Conservation (phyloP, 306 rosid genomes). For the Adenanthera pavonina region DNA sequence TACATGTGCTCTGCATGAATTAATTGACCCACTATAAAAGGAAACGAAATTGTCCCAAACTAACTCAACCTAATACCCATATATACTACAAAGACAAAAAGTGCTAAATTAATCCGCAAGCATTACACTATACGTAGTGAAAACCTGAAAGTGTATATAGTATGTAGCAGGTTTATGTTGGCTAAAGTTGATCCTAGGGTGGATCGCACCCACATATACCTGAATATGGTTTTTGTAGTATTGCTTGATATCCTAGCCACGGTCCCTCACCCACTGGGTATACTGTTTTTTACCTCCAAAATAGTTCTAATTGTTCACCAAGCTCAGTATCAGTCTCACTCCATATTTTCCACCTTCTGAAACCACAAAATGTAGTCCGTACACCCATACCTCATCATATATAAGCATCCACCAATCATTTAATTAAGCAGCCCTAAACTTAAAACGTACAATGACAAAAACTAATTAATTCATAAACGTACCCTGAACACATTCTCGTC, state of each 20-base stretch:
- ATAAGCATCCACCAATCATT: background rate
- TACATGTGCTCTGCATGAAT: too few relatives aligned
- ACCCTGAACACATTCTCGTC: constrained; percentile 45
- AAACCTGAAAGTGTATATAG: too few relatives aligned
- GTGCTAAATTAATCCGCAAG: too few relatives aligned
- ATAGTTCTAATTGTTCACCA: constrained; percentile 50
- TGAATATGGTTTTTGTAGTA: constrained; percentile 50
- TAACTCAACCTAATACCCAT: too few relatives aligned
- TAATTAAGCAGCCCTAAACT: background rate
- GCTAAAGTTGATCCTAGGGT: background rate
- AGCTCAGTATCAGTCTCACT: constrained; percentile 42
- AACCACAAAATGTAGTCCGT: constrained; percentile 51
- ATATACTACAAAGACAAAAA: too few relatives aligned
- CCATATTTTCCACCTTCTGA: constrained; percentile 51
- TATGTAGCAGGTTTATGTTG: too few relatives aligned
- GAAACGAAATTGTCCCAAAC: background rate
- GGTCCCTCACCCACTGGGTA: constrained; percentile 45
- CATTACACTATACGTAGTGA: too few relatives aligned
- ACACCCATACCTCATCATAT: background rate
- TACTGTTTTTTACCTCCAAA: constrained; percentile 50
- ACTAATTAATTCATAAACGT: background rate
- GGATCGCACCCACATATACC: constrained; percentile 33
- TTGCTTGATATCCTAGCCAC: constrained; percentile 34
- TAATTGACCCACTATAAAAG: background rate
- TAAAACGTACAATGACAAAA: background rate